These are phyloP conservation scores for Quercus variabilis DNA, from an alignment of 306 rosid species.

Conservation along the genomic window DNA sequence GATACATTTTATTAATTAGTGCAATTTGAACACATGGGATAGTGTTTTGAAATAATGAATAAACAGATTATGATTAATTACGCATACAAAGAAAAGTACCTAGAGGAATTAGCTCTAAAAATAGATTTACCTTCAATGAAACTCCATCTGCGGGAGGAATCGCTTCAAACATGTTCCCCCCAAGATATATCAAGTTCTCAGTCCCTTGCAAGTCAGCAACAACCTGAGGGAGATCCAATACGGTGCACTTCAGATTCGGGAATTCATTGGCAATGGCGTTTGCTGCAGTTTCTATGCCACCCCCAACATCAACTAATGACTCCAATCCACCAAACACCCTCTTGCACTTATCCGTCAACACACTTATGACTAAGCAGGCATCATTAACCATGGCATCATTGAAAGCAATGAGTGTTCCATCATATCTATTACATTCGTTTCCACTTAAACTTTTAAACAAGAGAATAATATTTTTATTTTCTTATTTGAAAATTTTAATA, in stretches of 20 bases:
- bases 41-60: no score
- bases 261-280: slow-evolving; percentile 7
- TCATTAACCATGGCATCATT: slow-evolving; percentile 26
- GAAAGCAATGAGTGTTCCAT: not conserved
- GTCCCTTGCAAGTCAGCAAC: slow-evolving; percentile 12
- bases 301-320: slow-evolving; percentile 22
- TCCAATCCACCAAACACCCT: slow-evolving; percentile 18
- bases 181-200: not conserved
- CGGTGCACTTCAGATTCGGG: slow-evolving; percentile 6
- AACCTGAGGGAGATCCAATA: slow-evolving; percentile 27
- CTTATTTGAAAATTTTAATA: no score
- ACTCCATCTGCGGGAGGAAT: slow-evolving; percentile 11
- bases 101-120: no score
- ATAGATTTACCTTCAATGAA: slow-evolving; percentile 4
- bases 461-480: no score
- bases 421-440: accelerated
- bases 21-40: no score
- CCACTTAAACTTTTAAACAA: no score
- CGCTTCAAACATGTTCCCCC: slow-evolving; percentile 18
- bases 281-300: slow-evolving; percentile 24
- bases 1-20: no score
- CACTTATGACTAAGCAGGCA: slow-evolving; percentile 7
- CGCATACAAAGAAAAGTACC: no score
- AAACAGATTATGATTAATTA: no score
- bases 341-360: slow-evolving; percentile 1